Percentiles rank a stretch among this genome's conserved stretches.
Evolutionary conservation across 2,329 filamentous ascomycete species (phyloP).

Genomic region (Bipolaris gigantea): DNA sequence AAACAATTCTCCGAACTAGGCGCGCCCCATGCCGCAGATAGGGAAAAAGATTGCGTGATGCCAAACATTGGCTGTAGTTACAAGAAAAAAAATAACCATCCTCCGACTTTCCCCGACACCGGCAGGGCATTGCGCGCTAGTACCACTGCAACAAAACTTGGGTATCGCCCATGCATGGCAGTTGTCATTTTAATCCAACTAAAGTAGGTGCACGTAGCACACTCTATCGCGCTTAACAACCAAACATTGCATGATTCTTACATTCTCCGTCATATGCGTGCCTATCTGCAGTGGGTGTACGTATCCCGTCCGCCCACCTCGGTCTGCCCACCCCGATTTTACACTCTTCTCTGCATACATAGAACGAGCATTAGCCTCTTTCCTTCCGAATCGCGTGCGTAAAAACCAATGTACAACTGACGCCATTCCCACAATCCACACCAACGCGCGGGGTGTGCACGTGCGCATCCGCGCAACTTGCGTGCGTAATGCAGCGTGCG

Average conservation of each 20-base stretch:
- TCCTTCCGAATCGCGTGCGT: no score
- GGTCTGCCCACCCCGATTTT: background rate
- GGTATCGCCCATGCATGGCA: background rate
- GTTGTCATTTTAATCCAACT: no score
- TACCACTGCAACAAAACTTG: background rate
- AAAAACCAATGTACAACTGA: no score
- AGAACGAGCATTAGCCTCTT: no score
- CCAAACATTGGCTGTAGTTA: background rate
- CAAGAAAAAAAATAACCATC: background rate
- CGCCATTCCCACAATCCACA: no score
- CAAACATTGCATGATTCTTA: constrained; percentile 18
- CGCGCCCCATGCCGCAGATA: background rate
- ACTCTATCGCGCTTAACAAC: no score
- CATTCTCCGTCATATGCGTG: no score
- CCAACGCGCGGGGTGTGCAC: no score
- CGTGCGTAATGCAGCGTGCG: no score
- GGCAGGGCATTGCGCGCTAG: background rate
- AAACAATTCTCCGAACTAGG: background rate
- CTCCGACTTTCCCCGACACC: constrained; percentile 15
- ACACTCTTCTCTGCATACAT: background rate
- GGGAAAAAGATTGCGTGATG: background rate
- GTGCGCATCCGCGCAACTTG: no score
- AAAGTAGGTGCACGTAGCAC: no score
- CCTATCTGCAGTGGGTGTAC: background rate
- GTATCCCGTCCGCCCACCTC: background rate